A percentile compares a stretch with the other conserved stretches of the same genome.
These are phyloP conservation scores for Colletotrichum sidae DNA, from an alignment of 2,329 filamentous ascomycete genomes.

Conservation along the genomic window DNA sequence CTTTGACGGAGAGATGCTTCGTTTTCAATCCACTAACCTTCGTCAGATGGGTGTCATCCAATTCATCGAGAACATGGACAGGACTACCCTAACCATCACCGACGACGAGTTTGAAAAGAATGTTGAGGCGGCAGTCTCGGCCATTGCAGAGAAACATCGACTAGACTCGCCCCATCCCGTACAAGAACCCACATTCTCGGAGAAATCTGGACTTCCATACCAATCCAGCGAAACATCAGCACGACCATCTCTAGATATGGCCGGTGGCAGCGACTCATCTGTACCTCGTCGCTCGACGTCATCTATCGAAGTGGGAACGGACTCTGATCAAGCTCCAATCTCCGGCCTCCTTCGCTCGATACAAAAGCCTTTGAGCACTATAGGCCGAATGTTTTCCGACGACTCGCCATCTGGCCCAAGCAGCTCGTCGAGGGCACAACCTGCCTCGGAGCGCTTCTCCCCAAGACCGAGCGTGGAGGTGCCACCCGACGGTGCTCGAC, in stretches of 20 bases:
- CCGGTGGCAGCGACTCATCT: slow-evolving; percentile 45
- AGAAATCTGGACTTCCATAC: slow-evolving; percentile 52
- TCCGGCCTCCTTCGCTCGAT: slow-evolving; percentile 89
- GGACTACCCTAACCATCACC: slow-evolving; percentile 90
- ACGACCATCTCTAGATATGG: slow-evolving; percentile 36
- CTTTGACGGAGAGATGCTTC: too few relatives aligned
- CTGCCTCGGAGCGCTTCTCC: slow-evolving; percentile 47
- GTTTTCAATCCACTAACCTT: too few relatives aligned
- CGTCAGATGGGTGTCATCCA: slow-evolving; percentile 86
- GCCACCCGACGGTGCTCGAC: slow-evolving; percentile 36
- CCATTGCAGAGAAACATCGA: slow-evolving; percentile 91
- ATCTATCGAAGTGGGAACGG: slow-evolving; percentile 60
- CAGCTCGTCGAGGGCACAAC: slow-evolving; percentile 51
- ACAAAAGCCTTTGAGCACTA: slow-evolving; percentile 88
- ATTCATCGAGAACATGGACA: slow-evolving; percentile 96
- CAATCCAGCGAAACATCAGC: slow-evolving; percentile 61
- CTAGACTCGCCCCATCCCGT: slow-evolving; percentile 58
- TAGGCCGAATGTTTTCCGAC: slow-evolving; percentile 93
- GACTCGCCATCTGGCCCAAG: slow-evolving; percentile 52
- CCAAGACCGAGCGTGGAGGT: slow-evolving; percentile 46
- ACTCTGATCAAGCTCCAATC: slow-evolving; percentile 80
- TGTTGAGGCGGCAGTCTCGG: slow-evolving; percentile 95
- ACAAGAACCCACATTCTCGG: slow-evolving; percentile 55
- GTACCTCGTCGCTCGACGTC: slow-evolving; percentile 64
- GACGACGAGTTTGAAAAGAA: slow-evolving; percentile 96